Base-by-base conservation (phyloP, 75 land plant species). In the Cunninghamia lanceolata region DNA sequence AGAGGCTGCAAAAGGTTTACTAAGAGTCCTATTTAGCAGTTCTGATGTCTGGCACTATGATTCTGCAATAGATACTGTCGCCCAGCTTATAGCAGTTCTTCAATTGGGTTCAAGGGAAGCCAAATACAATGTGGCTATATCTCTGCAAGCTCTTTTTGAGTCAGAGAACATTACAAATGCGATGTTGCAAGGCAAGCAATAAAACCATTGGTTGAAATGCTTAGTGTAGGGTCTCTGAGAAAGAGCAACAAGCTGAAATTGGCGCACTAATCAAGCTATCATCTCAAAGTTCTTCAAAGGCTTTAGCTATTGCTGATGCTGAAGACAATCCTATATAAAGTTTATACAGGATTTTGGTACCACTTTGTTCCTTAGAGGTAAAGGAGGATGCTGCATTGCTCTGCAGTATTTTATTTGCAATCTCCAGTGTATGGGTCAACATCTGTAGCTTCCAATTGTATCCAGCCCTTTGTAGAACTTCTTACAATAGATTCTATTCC, bases 21-120 rank as follows among this genome's bases (percentile, higher is more conserved):
- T 98, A 36, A 86, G 94, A 83, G 93, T 98, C 47, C 86, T 98
- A 63, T 98, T 93, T 85, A 90, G 90, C 85, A 92, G 90, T 83
- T 71, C 92, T 50, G 99, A 98, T 40, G 84, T 98, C 32, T 85
- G 92, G 28, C 87, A 86, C 9, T 93, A 95, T 87, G 99, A 97
- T 56, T 88, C 97, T 50, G 93, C 98, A 46, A 70, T 85, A 14
- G 92, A 91, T 54, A 89, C 95, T 84, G 85, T 96, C 63, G 95
- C 91, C 79, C 99, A 98, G 89, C 92, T 98, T 15, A 88, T 98
- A 82, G 98, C 98, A 71, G 98, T 98, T 68, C 88, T 98, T 73
- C 93, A 93, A 30, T 84, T 98, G 84, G 98, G 99, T 7, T 90
- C 96, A 56, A 93, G 95, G 85, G 90, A 84, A 86, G 89, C 96